These are phyloP conservation scores for Eutrema japonicum DNA, from an alignment of 345 rosid genomes.

Conservation along the genomic window DNA sequence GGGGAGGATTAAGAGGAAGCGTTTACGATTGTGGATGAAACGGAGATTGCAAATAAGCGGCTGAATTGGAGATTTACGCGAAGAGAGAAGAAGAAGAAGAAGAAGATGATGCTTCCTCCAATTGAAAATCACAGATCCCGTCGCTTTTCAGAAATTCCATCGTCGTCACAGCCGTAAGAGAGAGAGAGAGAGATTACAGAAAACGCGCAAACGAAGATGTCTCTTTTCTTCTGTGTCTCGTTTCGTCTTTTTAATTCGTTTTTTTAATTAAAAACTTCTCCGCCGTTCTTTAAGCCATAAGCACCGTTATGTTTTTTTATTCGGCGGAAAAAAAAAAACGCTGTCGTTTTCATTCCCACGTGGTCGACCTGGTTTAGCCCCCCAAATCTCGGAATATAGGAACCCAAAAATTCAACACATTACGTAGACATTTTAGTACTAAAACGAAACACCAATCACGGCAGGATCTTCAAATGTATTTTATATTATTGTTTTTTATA, in stretches of 20 bases:
- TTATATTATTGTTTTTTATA: no score
- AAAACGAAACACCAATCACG: neutral
- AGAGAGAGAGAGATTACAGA: slow-evolving; percentile 25
- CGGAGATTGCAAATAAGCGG: slow-evolving; percentile 28
- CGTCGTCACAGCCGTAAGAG: slow-evolving; percentile 35
- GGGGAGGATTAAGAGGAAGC: slow-evolving; percentile 9
- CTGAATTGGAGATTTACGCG: slow-evolving; percentile 33
- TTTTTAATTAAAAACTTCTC: slow-evolving; percentile 17
- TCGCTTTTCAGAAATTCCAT: slow-evolving; percentile 53
- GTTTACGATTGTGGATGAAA: slow-evolving; percentile 36
- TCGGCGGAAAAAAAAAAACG: slow-evolving; percentile 37
- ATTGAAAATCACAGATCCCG: slow-evolving; percentile 69
- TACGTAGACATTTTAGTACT: slow-evolving; percentile 20
- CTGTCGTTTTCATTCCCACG: slow-evolving; percentile 34
- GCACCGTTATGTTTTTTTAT: slow-evolving; percentile 27
- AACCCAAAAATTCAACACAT: slow-evolving; percentile 28
- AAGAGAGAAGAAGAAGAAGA: slow-evolving; percentile 31
- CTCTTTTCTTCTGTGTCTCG: slow-evolving; percentile 39
- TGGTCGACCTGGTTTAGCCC: slow-evolving; percentile 44
- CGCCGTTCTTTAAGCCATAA: slow-evolving; percentile 39
- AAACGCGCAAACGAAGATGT: slow-evolving; percentile 56
- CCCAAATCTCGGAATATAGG: slow-evolving; percentile 35
- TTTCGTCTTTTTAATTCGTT: slow-evolving; percentile 11
- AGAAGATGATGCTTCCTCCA: slow-evolving; percentile 32
- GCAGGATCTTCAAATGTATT: neutral